phyloP scores from a whole-genome alignment of 2,329 filamentous ascomycete genomes.

The Fusarium multiceps region DNA sequence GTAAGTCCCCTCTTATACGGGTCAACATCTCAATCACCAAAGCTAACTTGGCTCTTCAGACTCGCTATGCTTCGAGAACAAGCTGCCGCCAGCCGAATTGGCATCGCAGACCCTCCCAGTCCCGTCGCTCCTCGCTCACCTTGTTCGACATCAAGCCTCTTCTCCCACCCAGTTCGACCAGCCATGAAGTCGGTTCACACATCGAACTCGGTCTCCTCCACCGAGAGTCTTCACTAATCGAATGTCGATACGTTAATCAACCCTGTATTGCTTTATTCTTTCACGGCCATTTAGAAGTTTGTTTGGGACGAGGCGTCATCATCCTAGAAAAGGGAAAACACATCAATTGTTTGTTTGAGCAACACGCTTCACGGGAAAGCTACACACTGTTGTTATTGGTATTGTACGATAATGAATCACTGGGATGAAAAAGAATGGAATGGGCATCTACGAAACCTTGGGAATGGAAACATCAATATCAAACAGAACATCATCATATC shows the following conservation, averaged over 20 bases:
- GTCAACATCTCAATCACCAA: not conserved
- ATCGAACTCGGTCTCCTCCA: conserved; percentile 39
- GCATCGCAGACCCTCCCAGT: conserved; percentile 53
- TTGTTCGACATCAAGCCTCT: conserved; percentile 43
- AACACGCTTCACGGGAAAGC: conserved; percentile 14
- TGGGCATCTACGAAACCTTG: conserved; percentile 20
- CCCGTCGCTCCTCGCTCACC: conserved; percentile 41
- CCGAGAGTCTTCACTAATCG: conserved; percentile 40
- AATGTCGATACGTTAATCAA: not conserved
- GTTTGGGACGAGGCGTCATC: conserved; percentile 20
- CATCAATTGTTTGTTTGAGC: conserved; percentile 6
- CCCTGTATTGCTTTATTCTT: conserved; percentile 12
- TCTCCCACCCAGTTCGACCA: conserved; percentile 40
- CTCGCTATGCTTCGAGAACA: conserved; percentile 64
- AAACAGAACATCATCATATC: conserved; percentile 28
- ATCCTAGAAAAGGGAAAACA: conserved; percentile 11
- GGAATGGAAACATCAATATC: conserved; percentile 15
- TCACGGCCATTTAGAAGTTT: conserved; percentile 5
- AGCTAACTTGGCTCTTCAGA: conserved; percentile 39
- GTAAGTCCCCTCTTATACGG: conserved; percentile 55
- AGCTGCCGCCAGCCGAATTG: conserved; percentile 61
- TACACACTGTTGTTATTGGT: conserved; percentile 4
- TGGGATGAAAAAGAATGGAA: conserved; percentile 12
- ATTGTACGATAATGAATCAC: conserved; percentile 25
- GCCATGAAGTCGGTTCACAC: conserved; percentile 36